Evolutionary conservation across 2,329 filamentous ascomycete species (phyloP), one percentile per base, ranked within the genome.

Genomic region (Cercospora zeina): DNA sequence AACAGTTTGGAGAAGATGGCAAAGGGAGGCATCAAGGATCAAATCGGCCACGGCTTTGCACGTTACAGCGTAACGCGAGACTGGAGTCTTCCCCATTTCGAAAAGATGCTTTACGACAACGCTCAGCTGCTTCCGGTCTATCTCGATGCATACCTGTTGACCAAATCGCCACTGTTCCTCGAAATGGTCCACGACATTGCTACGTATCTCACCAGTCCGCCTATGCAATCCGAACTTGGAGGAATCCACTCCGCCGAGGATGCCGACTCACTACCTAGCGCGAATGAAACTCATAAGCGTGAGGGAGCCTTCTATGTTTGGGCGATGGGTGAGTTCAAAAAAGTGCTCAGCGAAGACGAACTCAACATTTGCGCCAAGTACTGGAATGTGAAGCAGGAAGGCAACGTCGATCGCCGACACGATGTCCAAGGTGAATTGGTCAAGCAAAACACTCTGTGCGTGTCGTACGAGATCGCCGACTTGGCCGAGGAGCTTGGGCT

Each of bases 21-120:
- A 14, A 83, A 85, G 54, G 87, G 88, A 19, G 88, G 87, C 13
- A 86, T 90, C 57, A 84, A 89, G 65, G 89, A 92, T 70, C 88
- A 90, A 64, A 84, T 93, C 63, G 89, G 90, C 47, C 85, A 89
- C 72, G 90, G 90, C 6, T 91, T 92, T 70, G 86, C 89, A 37
- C 85, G 93, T 56, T 97, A 96, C 74, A 96, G 91, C 13, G 89
- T 96, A 7, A 97, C 93, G 0, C 81, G 87, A 13, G 90, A 97
- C 76, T 99, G 95, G 95, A 90, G 89, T 65, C 80, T 97, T 51
- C 95, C 95, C 10, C 93, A 96, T 74, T 99, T 97, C 70, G 95
- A 99, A 79, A 97, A 97, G 80, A 92, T 97, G 84, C 84, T 97
- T 9, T 92, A 91, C 59, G 95, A 97, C 72, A 96, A 99, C 71